phyloP scores from a whole-genome alignment of 164 flowering plant genomes.

The Chloranthus sessilifolius region DNA sequence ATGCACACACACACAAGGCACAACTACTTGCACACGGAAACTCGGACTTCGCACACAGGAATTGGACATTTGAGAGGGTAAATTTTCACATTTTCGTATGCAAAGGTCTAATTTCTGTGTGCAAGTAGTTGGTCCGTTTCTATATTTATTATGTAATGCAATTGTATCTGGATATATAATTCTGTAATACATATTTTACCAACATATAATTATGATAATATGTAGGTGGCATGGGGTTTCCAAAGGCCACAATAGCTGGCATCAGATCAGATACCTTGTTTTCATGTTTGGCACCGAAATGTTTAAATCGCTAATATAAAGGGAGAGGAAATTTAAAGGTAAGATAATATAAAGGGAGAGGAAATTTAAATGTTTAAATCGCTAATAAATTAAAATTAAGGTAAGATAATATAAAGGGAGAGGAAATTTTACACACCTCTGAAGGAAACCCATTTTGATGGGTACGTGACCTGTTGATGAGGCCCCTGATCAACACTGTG shows the following conservation, averaged over 20 bases:
- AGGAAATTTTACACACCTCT: conserved; percentile 38
- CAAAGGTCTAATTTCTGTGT: too few relatives aligned
- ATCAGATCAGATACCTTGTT: not conserved
- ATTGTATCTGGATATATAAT: not conserved
- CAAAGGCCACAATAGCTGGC: too few relatives aligned
- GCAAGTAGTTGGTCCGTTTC: not conserved
- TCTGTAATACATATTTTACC: not conserved
- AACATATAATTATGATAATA: too few relatives aligned
- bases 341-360: too few relatives aligned
- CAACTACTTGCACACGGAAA: conserved; percentile 3
- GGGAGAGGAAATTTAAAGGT: not conserved
- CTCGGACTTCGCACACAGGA: not conserved
- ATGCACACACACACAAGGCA: not conserved
- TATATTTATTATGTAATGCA: not conserved
- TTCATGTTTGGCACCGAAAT: not conserved
- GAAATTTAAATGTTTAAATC: not conserved
- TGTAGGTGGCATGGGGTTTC: too few relatives aligned
- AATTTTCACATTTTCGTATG: not conserved
- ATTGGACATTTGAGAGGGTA: not conserved
- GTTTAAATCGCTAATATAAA: too few relatives aligned
- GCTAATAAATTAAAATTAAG: conserved; percentile 4
- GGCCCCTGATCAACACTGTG: conserved; percentile 36
- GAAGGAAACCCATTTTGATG: conserved; percentile 48
- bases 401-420: not conserved
- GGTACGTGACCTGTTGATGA: conserved; percentile 42